Base-by-base conservation (phyloP, 2,329 filamentous ascomycete genomes). In the Fusarium sp. region DNA sequence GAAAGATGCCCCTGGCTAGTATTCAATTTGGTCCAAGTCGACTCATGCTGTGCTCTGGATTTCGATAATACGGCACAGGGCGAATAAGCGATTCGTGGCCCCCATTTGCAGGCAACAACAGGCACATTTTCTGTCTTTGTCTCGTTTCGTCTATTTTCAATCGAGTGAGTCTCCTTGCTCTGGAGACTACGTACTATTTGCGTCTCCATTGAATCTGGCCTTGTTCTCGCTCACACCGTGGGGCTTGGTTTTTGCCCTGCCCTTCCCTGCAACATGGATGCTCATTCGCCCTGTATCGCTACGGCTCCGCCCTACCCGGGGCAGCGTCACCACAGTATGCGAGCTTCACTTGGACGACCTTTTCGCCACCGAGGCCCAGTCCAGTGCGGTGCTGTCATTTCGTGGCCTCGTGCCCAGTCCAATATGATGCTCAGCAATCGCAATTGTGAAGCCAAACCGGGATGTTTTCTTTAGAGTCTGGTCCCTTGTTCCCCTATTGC, bases 211-310 rank as follows among this genome's bases (percentile, higher is more conserved):
- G 55, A 45, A 64, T 48, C 61, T 34, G 32, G 28, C 59, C 46
- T 45, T 63, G 47, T 69, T 57, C 55, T 72, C 62, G 63, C 62
- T 32, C 62, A 64, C 67, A 50, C 68, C 67, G 68, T 68, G 68
- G 66, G 69, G 69, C 69, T 72, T 72, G 55, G 69, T 46, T 42
- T 72, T 25, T 40, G 48, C 48, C 49, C n/a, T 72, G 58, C 63
- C 66, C 66, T 72, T 67, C 66, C 69, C 56, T 57, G 48, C 37
- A 53, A 45, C 20, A 56, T 54, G 61, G 37, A 50, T 64, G 55
- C 58, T 60, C 51, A 67, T 72, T 72, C 67, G 60, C 48, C 49
- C 60, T 63, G 34, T 32, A 30, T 63, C 37, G 43, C 55, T 59
- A 47, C 20, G 48, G 59, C 68, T 68, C 70, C 70, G 71, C 71